Evolutionary conservation across 345 rosid species (phyloP).

Genomic region (Eucalyptus victrix): DNA sequence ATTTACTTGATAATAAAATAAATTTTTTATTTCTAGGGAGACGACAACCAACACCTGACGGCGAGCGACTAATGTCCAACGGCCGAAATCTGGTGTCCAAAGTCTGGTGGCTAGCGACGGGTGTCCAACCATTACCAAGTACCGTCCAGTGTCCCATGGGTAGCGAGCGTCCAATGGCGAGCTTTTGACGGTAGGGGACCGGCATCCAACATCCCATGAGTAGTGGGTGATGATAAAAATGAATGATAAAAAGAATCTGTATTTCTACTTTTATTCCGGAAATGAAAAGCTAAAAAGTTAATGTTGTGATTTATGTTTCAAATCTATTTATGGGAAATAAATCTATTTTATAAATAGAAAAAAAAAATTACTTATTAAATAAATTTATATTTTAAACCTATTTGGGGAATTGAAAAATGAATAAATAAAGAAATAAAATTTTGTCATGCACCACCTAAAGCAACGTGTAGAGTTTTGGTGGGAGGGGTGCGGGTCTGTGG

Average conservation of each 20-base stretch:
- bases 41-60: rapidly evolving
- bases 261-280: rapidly evolving
- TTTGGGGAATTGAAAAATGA: no score
- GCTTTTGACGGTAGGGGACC: rapidly evolving
- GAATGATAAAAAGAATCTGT: rapidly evolving
- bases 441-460: rapidly evolving
- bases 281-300: rapidly evolving
- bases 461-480: background rate
- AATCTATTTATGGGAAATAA: no score
- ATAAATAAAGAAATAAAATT: rapidly evolving
- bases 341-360: rapidly evolving
- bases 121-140: rapidly evolving
- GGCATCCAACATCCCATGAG: rapidly evolving
- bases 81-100: rapidly evolving
- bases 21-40: rapidly evolving
- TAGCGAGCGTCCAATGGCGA: rapidly evolving
- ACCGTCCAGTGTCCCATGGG: rapidly evolving
- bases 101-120: rapidly evolving
- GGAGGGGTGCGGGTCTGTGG: background rate
- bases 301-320: rapidly evolving
- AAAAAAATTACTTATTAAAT: no score
- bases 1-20: no score
- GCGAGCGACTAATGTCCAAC: rapidly evolving
- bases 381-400: no score
- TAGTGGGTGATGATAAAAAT: rapidly evolving